These are phyloP conservation scores for Eucalyptus fibrosa DNA, from an alignment of 345 rosid species.

Conservation along the genomic window DNA sequence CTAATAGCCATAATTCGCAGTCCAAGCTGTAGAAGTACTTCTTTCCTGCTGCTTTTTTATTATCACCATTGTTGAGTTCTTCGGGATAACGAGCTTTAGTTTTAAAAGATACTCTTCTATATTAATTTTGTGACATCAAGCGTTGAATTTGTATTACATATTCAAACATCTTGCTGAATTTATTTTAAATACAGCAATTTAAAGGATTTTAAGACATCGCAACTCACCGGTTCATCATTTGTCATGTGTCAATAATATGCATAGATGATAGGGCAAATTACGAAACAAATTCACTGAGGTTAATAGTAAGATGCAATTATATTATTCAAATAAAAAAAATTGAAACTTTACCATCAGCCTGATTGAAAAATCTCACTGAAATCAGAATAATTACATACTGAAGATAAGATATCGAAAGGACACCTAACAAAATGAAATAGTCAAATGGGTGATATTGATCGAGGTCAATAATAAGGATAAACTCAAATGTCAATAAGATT, in stretches of 20 bases:
- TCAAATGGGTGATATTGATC: not conserved
- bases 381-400: not conserved
- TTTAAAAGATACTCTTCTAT: not conserved
- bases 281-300: not conserved
- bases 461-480: not conserved
- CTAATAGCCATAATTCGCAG: not conserved
- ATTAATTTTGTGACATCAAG: not conserved
- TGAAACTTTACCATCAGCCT: not conserved
- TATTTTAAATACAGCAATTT: not conserved
- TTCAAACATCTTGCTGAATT: not conserved
- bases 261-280: not conserved
- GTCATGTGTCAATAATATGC: not conserved
- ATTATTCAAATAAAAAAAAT: not conserved
- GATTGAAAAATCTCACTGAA: not conserved
- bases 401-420: not conserved
- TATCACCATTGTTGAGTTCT: not conserved
- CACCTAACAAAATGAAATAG: accelerated
- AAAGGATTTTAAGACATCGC: not conserved
- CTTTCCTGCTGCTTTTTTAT: not conserved
- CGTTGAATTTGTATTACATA: not conserved
- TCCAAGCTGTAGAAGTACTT: not conserved
- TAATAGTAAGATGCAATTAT: not conserved
- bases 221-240: not conserved
- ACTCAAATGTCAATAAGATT: not conserved
- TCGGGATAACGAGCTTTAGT: not conserved